Conservation (phyloP, 208 protist species). For the Trypanosoma mega region DNA sequence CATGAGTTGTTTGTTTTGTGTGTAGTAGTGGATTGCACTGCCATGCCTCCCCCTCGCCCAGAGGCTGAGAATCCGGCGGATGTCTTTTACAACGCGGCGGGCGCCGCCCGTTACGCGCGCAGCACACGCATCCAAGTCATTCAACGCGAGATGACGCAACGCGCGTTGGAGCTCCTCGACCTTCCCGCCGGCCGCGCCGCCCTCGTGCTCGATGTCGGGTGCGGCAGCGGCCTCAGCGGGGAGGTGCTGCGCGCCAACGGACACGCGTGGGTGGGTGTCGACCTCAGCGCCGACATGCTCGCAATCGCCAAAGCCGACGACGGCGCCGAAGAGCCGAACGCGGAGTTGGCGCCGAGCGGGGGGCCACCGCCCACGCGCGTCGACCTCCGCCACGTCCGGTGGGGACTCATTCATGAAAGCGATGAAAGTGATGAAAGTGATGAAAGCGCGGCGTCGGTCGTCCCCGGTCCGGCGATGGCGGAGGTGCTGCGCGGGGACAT, state of each 20-base stretch:
- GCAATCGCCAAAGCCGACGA: constrained; percentile 82
- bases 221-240: constrained; percentile 97
- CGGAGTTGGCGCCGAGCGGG: constrained; percentile 12
- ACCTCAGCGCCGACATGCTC: constrained; percentile 97
- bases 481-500: constrained; percentile 95
- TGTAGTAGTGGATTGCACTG: constrained; percentile 2
- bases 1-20: not conserved
- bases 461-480: constrained; percentile 48
- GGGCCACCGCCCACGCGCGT: constrained; percentile 33
- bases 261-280: constrained; percentile 97
- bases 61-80: constrained; percentile 94
- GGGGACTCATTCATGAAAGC: constrained; percentile 57
- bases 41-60: constrained; percentile 77
- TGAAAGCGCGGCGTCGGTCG: not conserved
- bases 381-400: constrained; percentile 68
- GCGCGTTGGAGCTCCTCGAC: constrained; percentile 97
- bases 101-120: constrained; percentile 94
- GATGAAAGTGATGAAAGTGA: constrained; percentile 22
- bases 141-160: constrained; percentile 96
- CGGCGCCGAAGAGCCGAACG: constrained; percentile 31
- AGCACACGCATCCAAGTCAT: constrained; percentile 97
- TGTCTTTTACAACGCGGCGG: constrained; percentile 95
- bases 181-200: constrained; percentile 56
- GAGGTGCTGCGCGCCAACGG: constrained; percentile 93
- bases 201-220: constrained; percentile 98